Evolutionary conservation across 2,329 filamentous ascomycete species (phyloP).

Genomic region (Periconia sp.): DNA sequence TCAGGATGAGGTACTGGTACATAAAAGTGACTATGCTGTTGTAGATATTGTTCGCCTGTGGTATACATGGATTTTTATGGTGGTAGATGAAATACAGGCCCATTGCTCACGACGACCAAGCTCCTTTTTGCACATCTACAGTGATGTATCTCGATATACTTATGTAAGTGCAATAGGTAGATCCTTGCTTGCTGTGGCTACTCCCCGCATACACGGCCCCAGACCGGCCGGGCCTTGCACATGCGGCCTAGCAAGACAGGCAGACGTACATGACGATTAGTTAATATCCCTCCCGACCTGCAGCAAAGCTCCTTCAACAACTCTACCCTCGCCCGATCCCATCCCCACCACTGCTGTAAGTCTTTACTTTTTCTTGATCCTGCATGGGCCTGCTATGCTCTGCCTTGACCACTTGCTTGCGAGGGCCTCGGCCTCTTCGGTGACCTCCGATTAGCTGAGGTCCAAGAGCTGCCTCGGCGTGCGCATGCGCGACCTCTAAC

Average conservation of each 20-base stretch:
- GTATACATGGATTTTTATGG: too few species aligned
- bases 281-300: neutral
- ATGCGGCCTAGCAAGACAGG: neutral
- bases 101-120: too few species aligned
- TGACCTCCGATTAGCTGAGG: neutral
- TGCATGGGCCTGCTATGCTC: neutral
- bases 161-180: too few species aligned
- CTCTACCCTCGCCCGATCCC: neutral
- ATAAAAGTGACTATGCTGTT: too few species aligned
- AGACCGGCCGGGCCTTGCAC: neutral
- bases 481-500: neutral
- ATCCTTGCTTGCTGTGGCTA: too few species aligned
- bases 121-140: too few species aligned
- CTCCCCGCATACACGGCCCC: too few species aligned
- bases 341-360: neutral
- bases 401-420: neutral
- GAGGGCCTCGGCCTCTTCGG: too few species aligned
- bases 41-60: too few species aligned
- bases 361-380: neutral
- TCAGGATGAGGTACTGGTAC: too few species aligned
- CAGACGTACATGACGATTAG: neutral
- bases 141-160: too few species aligned
- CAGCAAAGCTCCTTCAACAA: neutral
- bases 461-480: neutral
- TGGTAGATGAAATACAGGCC: too few species aligned